Percentiles rank a stretch among this genome's conserved stretches.
phyloP scores from a whole-genome alignment of 2,329 filamentous ascomycete genomes.

The Escovopsis sp. region DNA sequence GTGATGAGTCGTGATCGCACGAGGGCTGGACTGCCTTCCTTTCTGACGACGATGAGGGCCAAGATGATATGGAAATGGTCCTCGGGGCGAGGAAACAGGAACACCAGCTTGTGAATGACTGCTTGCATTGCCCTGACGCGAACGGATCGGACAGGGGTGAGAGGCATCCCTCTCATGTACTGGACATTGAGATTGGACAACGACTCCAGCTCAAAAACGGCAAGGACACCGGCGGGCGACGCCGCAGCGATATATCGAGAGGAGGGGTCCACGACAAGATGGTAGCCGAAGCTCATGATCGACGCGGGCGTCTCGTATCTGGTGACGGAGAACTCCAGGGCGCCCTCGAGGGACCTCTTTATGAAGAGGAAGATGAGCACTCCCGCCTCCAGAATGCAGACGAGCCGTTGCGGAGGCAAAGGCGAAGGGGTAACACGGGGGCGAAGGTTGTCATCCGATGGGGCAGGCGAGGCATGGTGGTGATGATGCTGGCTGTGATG shows the following conservation, averaged over 20 bases:
- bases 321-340: constrained; percentile 44
- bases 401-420: constrained; percentile 64
- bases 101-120: constrained; percentile 74
- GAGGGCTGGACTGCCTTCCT: constrained; percentile 16
- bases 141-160: constrained; percentile 41
- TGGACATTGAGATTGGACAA: constrained; percentile 34
- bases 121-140: constrained; percentile 41
- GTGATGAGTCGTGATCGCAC: constrained; percentile 33
- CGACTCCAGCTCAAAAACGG: constrained; percentile 54
- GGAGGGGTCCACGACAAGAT: constrained; percentile 64
- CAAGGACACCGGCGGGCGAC: constrained; percentile 53
- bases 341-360: constrained; percentile 24
- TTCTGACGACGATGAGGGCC: constrained; percentile 42
- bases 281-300: constrained; percentile 43
- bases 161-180: constrained; percentile 26
- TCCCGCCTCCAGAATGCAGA: constrained; percentile 59
- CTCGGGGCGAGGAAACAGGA: constrained; percentile 54
- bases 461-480: too few species aligned
- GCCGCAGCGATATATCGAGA: constrained; percentile 54
- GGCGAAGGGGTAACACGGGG: constrained; percentile 44
- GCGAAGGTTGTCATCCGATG: constrained; percentile 2
- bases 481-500: constrained; percentile 15
- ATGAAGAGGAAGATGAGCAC: constrained; percentile 67
- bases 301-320: constrained; percentile 42
- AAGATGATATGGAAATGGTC: constrained; percentile 63